Evolutionary conservation across 345 rosid species (phyloP).

Genomic region (Lepidium didymum): DNA sequence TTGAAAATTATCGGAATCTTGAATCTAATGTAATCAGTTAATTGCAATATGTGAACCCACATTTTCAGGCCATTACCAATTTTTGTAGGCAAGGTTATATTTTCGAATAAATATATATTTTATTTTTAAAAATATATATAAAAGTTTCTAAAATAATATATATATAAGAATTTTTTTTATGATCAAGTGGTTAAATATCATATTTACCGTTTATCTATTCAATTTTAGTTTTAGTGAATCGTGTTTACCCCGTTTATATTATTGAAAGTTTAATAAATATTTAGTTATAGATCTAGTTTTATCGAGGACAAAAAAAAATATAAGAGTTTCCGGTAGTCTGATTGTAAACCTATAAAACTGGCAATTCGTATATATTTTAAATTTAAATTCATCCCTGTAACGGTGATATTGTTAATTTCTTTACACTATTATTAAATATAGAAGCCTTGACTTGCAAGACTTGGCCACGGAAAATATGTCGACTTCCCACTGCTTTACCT

Average conservation of each 20-base stretch:
- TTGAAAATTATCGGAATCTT: neutral
- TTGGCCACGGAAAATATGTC: neutral
- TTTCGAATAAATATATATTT: neutral
- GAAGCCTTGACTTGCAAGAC: slow-evolving; percentile 3
- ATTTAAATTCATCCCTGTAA: neutral
- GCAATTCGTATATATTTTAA: neutral
- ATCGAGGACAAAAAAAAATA: no score
- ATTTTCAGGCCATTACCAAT: neutral
- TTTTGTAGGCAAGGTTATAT: neutral
- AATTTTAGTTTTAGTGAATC: no score
- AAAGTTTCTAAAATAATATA: no score
- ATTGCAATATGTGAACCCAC: neutral
- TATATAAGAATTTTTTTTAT: no score
- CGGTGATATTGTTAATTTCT: neutral
- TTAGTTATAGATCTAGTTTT: no score
- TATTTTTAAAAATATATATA: neutral
- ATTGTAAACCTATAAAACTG: neutral
- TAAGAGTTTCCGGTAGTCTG: neutral
- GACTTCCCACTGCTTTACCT: neutral
- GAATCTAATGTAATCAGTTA: neutral
- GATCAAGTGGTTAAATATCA: no score
- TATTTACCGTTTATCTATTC: no score
- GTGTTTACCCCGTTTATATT: no score
- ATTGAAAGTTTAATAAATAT: no score
- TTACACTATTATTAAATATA: no score